Evolutionary conservation across 805 yeast genomes (phyloP).

Genomic region (Lipomyces sp.): DNA sequence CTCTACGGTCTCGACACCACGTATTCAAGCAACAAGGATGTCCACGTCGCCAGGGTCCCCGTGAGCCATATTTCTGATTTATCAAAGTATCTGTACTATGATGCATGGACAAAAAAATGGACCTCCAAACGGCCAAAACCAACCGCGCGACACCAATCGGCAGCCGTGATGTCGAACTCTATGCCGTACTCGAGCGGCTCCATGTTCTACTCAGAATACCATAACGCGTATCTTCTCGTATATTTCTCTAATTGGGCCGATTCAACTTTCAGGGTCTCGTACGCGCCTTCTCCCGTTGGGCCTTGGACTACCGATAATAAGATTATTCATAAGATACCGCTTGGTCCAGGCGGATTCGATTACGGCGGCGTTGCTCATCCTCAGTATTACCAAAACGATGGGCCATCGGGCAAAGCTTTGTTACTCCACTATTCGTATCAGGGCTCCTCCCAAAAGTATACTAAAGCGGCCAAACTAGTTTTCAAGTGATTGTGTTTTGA

Average conservation of each 20-base stretch:
- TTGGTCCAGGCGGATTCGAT: slow-evolving; percentile 25
- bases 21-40: slow-evolving; percentile 29
- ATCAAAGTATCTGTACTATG: slow-evolving; percentile 23
- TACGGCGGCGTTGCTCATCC: slow-evolving; percentile 34
- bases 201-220: slow-evolving; percentile 31
- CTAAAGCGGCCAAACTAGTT: slow-evolving; percentile 12
- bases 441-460: slow-evolving; percentile 19
- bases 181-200: slow-evolving; percentile 33
- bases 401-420: slow-evolving; percentile 22
- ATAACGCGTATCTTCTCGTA: slow-evolving; percentile 25
- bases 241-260: slow-evolving; percentile 34
- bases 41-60: slow-evolving; percentile 34
- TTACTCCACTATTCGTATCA: slow-evolving; percentile 29
- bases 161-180: slow-evolving; percentile 26
- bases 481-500: background rate
- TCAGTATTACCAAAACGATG: slow-evolving; percentile 14
- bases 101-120: slow-evolving; percentile 21
- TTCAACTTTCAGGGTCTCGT: too few relatives aligned
- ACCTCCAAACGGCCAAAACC: slow-evolving; percentile 23
- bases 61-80: slow-evolving; percentile 5
- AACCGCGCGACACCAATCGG: slow-evolving; percentile 27
- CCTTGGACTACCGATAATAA: slow-evolving; percentile 29
- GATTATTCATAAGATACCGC: slow-evolving; percentile 13
- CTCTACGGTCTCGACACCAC: slow-evolving; percentile 28
- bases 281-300: slow-evolving; percentile 30